Percentiles rank a stretch among this genome's conserved stretches.
Evolutionary conservation across 2,329 filamentous ascomycete species (phyloP).

Genomic region (Aspergillus latus): DNA sequence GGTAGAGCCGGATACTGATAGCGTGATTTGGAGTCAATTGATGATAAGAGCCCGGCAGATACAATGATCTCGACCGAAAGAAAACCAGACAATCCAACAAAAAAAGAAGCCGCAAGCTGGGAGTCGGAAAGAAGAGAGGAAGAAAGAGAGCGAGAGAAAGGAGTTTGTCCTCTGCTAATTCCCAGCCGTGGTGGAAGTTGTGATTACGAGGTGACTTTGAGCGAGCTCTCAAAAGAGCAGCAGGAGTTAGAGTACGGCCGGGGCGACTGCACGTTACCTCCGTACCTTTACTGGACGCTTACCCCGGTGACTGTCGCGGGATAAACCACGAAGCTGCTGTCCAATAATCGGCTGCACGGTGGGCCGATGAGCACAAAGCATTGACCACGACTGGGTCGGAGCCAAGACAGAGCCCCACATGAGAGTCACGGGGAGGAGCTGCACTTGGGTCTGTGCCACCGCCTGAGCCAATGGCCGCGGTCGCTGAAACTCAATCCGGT

Average conservation of each 20-base stretch:
- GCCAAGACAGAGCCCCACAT: slow-evolving; percentile 16
- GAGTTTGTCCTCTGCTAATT: slow-evolving; percentile 4
- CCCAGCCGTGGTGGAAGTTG: background rate
- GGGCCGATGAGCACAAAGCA: slow-evolving; percentile 18
- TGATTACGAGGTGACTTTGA: background rate
- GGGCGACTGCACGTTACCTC: slow-evolving; percentile 10
- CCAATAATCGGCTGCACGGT: slow-evolving; percentile 3
- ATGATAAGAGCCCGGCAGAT: slow-evolving; percentile 15
- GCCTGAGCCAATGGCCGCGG: background rate
- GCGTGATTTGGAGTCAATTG: slow-evolving; percentile 29
- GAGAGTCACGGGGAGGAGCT: slow-evolving; percentile 18
- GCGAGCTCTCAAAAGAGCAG: background rate
- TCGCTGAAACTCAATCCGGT: slow-evolving; percentile 7
- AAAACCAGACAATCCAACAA: background rate
- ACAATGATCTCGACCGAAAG: slow-evolving; percentile 1
- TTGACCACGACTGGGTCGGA: slow-evolving; percentile 25
- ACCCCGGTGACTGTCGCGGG: slow-evolving; percentile 24
- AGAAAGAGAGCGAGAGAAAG: slow-evolving; percentile 1
- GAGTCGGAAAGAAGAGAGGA: slow-evolving; percentile 4
- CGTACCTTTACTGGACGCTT: slow-evolving; percentile 1
- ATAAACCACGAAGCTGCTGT: slow-evolving; percentile 20
- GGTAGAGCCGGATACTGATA: slow-evolving; percentile 29
- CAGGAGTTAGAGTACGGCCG: background rate
- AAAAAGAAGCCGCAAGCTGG: background rate
- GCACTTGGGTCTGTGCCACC: slow-evolving; percentile 16